Evolutionary conservation across 331 rosid genomes (phyloP).

Genomic region (Quercus tomentella): DNA sequence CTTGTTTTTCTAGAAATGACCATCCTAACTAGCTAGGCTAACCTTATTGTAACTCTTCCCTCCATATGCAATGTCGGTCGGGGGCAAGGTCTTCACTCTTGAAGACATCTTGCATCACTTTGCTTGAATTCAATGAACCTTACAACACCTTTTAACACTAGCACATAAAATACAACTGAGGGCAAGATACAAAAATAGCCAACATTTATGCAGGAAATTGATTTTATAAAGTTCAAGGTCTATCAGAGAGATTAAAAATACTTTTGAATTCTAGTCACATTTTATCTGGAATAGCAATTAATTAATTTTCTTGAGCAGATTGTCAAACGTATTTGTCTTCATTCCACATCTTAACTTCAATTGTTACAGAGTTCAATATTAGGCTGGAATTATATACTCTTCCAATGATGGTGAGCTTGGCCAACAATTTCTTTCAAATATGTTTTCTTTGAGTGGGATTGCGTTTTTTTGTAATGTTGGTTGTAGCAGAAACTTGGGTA

Average conservation of each 20-base stretch:
- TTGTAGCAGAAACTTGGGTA: too few relatives aligned
- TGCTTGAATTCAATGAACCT: not conserved
- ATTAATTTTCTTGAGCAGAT: not conserved
- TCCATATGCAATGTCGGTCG: not conserved
- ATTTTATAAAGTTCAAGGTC: not conserved
- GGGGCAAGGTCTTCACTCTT: not conserved
- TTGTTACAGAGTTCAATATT: slow-evolving; percentile 67
- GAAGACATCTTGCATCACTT: not conserved
- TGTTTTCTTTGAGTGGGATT: slow-evolving; percentile 80
- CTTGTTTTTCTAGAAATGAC: not conserved
- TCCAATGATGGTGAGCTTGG: slow-evolving; percentile 43
- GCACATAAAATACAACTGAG: not conserved
- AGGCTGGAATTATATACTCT: slow-evolving; percentile 90
- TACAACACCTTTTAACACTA: not conserved
- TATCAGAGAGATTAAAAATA: not conserved
- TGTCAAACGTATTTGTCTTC: slow-evolving; percentile 15
- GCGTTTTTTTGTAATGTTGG: slow-evolving; percentile 45
- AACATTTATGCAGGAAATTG: not conserved
- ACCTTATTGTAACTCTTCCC: not conserved
- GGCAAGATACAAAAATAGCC: not conserved
- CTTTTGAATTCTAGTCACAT: not conserved
- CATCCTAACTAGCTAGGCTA: not conserved
- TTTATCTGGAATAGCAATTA: not conserved
- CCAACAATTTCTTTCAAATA: slow-evolving; percentile 54
- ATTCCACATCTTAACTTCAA: slow-evolving; percentile 48